Base-by-base conservation (phyloP, 768 basidiomycete species). In the Collybia mongolica region DNA sequence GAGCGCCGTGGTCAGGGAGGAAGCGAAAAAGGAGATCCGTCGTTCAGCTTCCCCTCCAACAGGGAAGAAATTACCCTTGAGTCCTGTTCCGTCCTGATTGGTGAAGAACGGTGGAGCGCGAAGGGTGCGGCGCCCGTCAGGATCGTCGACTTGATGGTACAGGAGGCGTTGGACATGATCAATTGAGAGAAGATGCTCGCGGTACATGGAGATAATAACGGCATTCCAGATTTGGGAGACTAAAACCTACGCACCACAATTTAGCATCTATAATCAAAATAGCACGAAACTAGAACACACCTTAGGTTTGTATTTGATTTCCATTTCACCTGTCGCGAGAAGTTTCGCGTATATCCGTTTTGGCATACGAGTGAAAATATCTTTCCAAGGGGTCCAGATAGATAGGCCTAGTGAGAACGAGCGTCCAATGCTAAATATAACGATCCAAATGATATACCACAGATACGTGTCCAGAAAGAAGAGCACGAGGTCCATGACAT, bases 161-260 rank as follows among this genome's bases (percentile, higher is more conserved):
- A 98, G 80, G 17, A 99, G 80, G 46, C 95, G 88, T 65, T 99
- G 97, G 40, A 99, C 97, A 61, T 99, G 94, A 60, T 98, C 93
- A 62, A 99, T 99, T 54, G 93, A 96, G 35, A 99, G 77, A 43
- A 99, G 76, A 71, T 99, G 97, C 63, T 99, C 97, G 60, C 97
- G 87, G 70, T 99, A 99, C 97, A 99, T 99, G 48, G 96, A 98
- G 55, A 99, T 99, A 69, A 99, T 96, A 70, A 98, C 80, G 39
- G 97, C 97, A 67, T 99, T 99, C 97, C 97, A 99, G 24, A 99
- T 88, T 72, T 99, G 97, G 17, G 95, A 98, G 36, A 99, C 97
- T 24, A 99, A 81, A 48, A 99, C 87, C 82, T 84, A 46, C 11
- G 11, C 20, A 11, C 9, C 50, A 37, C 15, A 57, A 43, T 37